Base-by-base conservation (phyloP, 768 basidiomycete species). In the Crucibulum laeve region DNA sequence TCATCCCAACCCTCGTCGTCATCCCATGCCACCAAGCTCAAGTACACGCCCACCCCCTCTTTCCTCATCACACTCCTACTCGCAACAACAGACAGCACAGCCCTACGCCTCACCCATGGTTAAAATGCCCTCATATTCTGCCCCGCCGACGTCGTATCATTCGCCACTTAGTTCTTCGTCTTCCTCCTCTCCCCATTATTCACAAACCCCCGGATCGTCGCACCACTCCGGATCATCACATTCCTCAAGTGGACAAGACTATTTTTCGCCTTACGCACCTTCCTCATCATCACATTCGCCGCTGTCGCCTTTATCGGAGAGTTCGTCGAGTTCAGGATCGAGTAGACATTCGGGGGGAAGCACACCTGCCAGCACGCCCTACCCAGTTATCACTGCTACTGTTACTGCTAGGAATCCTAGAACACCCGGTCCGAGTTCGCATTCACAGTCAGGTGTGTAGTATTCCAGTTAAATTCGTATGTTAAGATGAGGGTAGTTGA, bases 371-470 rank as follows among this genome's bases (percentile, higher is more conserved):
- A 10, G n/a, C 10, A 44, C 49, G 15, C 46, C 45, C n/a, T 52
- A 52, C 36, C 51, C 56, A 3, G 43, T 57, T 17, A 54, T 57
- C 42, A 57, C 53, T 11, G 46, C 56, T 24, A 53, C 50, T 5
- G 42, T 53, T 13, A 56, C 52, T 1, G 46, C 52, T 14, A 45
- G 51, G n/a, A 43, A 43, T 30, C 41, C 42, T 6, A 25, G 26
- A 21, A 13, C 40, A 25, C 6, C 35, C 33, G 37, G 43, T 5
- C 19, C 35, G 15, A 45, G 35, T 19, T 15, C 24, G 11, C 33
- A 40, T 19, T 33, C 24, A 15, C 18, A 14, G 37, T 36, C 32
- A 36, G 21, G 21, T 17, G 6, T 37, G 35, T 19, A 37, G 35
- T 19, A 37, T 8, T 37, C n/a, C n/a, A n/a, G n/a, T n/a, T n/a